Percentiles rank a stretch among this genome's conserved stretches.
Evolutionary conservation across 805 yeast species (phyloP).

Genomic region (Candida xiaguanensis): DNA sequence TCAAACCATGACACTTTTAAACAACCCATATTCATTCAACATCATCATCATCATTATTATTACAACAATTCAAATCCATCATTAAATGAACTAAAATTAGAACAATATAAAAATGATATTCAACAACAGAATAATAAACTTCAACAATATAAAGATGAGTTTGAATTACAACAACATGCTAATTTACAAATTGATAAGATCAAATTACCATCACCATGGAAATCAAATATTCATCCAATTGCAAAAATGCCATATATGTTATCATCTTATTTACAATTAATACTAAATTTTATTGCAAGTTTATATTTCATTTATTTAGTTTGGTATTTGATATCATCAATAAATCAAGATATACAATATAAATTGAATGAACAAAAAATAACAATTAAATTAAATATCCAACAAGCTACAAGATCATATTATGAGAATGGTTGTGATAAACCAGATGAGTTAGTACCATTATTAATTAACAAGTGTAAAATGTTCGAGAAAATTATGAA

Average conservation of each 20-base stretch:
- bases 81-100: background rate
- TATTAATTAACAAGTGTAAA: slow-evolving; percentile 52
- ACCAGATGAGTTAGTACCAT: slow-evolving; percentile 54
- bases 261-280: slow-evolving; percentile 59
- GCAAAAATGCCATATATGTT: slow-evolving; percentile 53
- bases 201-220: slow-evolving; percentile 59
- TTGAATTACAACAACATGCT: slow-evolving; percentile 1
- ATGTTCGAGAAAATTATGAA: slow-evolving; percentile 68
- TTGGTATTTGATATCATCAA: slow-evolving; percentile 42
- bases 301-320: slow-evolving; percentile 42
- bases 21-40: slow-evolving; percentile 19
- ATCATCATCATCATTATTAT: slow-evolving; percentile 41
- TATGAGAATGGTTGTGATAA: slow-evolving; percentile 51
- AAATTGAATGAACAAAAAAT: slow-evolving; percentile 47
- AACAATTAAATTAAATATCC: slow-evolving; percentile 48
- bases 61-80: slow-evolving; percentile 22
- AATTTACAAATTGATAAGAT: slow-evolving; percentile 2
- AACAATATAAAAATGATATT: background rate
- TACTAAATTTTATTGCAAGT: slow-evolving; percentile 47
- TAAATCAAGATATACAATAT: slow-evolving; percentile 51
- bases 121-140: too few species aligned
- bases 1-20: background rate
- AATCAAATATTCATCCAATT: slow-evolving; percentile 45
- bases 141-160: too few species aligned
- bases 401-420: slow-evolving; percentile 50